Evolutionary conservation across 139 green algal genomes (phyloP).

Genomic region (Picochlorum sp.): DNA sequence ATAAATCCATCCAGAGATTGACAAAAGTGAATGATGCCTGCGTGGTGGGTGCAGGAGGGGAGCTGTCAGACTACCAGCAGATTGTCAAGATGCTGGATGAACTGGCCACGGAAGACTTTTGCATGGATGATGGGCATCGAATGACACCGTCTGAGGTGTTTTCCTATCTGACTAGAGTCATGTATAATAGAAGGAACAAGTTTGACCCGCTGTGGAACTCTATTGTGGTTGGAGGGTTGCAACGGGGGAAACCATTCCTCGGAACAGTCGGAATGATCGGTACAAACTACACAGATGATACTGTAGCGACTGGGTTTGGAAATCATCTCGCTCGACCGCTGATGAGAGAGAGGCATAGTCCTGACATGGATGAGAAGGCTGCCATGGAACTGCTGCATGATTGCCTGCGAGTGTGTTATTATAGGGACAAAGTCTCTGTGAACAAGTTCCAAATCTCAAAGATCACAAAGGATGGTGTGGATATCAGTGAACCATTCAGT

Average conservation of each 20-base stretch:
- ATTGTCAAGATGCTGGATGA: conserved; percentile 83
- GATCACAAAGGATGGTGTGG: conserved; percentile 56
- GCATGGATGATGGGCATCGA: conserved; percentile 75
- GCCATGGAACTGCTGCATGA: conserved; percentile 75
- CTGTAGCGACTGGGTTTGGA: conserved; percentile 78
- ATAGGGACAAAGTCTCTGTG: conserved; percentile 89
- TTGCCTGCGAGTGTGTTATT: conserved; percentile 86
- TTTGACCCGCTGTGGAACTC: conserved; percentile 96
- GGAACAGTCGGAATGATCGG: conserved; percentile 87
- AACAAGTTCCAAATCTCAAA: conserved; percentile 93
- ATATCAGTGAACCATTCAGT: conserved; percentile 81
- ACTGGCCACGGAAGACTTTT: conserved; percentile 82
- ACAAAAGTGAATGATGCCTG: conserved; percentile 59
- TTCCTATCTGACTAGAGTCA: conserved; percentile 83
- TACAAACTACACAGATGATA: conserved; percentile 63
- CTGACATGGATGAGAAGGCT: conserved; percentile 88
- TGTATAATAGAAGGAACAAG: conserved; percentile 92
- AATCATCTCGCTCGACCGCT: conserved; percentile 85
- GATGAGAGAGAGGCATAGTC: conserved; percentile 74
- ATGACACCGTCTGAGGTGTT: conserved; percentile 69
- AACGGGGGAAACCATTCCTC: conserved; percentile 63
- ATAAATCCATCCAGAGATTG: conserved; percentile 89
- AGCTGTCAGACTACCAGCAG: conserved; percentile 93
- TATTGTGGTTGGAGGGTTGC: conserved; percentile 77
- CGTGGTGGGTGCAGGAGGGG: conserved; percentile 76